Percentiles rank a stretch among this genome's conserved stretches.
Conservation (phyloP, 352 stramenopile species). For the Pythium oligandrum region DNA sequence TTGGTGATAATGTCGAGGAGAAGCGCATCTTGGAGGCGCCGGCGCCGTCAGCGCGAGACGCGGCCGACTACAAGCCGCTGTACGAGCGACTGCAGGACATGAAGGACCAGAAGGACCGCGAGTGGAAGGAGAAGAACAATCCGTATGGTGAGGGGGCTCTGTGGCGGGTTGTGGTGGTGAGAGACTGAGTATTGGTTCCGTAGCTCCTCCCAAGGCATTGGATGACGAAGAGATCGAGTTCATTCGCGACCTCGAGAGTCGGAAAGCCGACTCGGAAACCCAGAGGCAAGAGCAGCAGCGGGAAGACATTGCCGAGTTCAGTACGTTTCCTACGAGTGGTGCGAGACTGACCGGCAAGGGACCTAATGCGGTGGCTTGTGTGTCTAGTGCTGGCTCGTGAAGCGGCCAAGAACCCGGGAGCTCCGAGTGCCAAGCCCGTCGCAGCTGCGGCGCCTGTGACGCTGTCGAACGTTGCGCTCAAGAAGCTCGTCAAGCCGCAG, state of each 20-base stretch:
- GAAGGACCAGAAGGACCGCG: slow-evolving; percentile 71
- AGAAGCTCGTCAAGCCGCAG: slow-evolving; percentile 15
- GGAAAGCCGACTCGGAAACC: slow-evolving; percentile 40
- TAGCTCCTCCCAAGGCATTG: slow-evolving; percentile 79
- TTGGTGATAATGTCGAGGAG: slow-evolving; percentile 84
- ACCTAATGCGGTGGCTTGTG: background rate
- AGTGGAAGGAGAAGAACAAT: slow-evolving; percentile 90
- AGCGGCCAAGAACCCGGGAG: slow-evolving; percentile 22
- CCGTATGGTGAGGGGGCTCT: slow-evolving; percentile 51
- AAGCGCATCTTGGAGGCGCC: slow-evolving; percentile 68
- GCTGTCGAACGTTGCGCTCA: slow-evolving; percentile 6
- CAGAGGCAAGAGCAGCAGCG: slow-evolving; percentile 63
- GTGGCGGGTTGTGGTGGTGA: background rate
- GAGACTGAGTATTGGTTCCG: background rate
- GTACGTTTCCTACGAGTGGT: slow-evolving; percentile 28
- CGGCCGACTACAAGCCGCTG: slow-evolving; percentile 57
- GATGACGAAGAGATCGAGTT: slow-evolving; percentile 85
- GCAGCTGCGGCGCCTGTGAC: slow-evolving; percentile 3
- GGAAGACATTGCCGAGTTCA: slow-evolving; percentile 64
- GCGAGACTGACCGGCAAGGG: background rate
- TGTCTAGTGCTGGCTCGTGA: slow-evolving; percentile 51
- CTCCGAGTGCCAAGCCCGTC: background rate
- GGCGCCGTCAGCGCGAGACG: slow-evolving; percentile 31
- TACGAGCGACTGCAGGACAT: slow-evolving; percentile 81
- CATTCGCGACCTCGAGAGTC: slow-evolving; percentile 63